Conservation (phyloP, 2,329 filamentous ascomycete species). For the Malbranchea zuffiana region DNA sequence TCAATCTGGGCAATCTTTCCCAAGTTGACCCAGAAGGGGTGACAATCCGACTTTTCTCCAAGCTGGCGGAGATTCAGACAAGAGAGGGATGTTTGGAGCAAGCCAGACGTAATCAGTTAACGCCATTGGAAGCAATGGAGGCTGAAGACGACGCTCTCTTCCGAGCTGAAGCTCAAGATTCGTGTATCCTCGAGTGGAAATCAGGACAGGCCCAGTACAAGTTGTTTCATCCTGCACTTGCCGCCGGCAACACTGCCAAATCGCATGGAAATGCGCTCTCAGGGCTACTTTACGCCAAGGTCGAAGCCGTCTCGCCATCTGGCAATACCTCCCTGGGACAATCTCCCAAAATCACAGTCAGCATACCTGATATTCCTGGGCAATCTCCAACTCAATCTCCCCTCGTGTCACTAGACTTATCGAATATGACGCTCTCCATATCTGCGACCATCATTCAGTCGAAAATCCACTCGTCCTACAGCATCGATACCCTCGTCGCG, state of each 20-base stretch:
- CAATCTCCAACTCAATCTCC: constrained; percentile 26
- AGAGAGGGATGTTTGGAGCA: constrained; percentile 36
- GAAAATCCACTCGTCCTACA: constrained; percentile 37
- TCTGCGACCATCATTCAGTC: constrained; percentile 31
- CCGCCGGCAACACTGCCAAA: background rate
- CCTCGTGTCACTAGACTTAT: constrained; percentile 35
- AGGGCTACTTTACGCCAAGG: constrained; percentile 12
- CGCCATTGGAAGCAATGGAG: constrained; percentile 31
- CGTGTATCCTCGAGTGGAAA: constrained; percentile 38
- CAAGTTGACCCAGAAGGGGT: constrained; percentile 28
- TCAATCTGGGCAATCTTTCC: constrained; percentile 23
- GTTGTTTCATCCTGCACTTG: constrained; percentile 36
- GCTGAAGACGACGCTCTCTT: constrained; percentile 36
- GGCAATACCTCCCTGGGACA: constrained; percentile 6
- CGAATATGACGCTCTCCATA: constrained; percentile 32
- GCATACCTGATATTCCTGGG: background rate
- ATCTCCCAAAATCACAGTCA: constrained; percentile 9
- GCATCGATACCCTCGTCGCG: constrained; percentile 38
- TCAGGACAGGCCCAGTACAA: constrained; percentile 32
- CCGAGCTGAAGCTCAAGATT: constrained; percentile 36
- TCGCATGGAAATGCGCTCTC: background rate
- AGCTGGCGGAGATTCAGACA: constrained; percentile 39
- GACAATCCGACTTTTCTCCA: constrained; percentile 37
- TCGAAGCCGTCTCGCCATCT: constrained; percentile 18
- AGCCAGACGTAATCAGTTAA: constrained; percentile 30